Base-by-base conservation (phyloP, 805 yeast species). In the Kluyveromyces dobzhanskii region DNA sequence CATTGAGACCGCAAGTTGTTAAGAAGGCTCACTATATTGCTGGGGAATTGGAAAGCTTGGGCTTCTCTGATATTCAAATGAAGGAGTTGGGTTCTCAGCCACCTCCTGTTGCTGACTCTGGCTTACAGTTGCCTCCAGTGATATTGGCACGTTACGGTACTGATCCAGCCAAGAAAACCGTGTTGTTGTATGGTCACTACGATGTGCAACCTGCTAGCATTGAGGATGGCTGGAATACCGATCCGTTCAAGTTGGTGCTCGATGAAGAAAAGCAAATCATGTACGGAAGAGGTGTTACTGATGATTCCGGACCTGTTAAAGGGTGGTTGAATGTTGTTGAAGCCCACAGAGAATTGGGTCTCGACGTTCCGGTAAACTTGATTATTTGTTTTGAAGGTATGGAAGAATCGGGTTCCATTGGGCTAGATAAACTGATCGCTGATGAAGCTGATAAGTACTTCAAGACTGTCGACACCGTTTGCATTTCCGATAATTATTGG, bases 401-500 rank as follows among this genome's bases (percentile, higher is more conserved):
- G 99, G 99, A 92, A 67, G 99, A 92, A 67, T 79, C 88, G 47
- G 99, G 99, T 17, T 86, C 96, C 25, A 64, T 85, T 37, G 97
- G 97, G 26, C 73, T 92, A 48, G 98, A 90, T 50, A 78, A 69
- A 26, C 74, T 92, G 54, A 82, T 92, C 54, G 80, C 78, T 37
- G 63, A 68, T 30, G 97, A 92, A 67, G 88, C 94, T 40, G 62
- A 72, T 38, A 61, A 64, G 29, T 92, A 86, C 64, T 92, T 92
- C 71, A 79, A 82, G 61, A 80, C 76, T 30, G 94, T 88, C 36
- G 94, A 90, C 59, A 87, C 95, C 27, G 96, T 88, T 38, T 87
- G 97, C 61, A 92, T 92, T 52, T 80, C 92, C 39, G 99, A 92
- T 65, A 92, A 92, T 70, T 92, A 92, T 69, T 92, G 99, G 99